A percentile compares a stretch with the other conserved stretches of the same genome.
These are phyloP conservation scores for Mariannaea sp. DNA, from an alignment of 2,329 filamentous ascomycete genomes.

Conservation along the genomic window DNA sequence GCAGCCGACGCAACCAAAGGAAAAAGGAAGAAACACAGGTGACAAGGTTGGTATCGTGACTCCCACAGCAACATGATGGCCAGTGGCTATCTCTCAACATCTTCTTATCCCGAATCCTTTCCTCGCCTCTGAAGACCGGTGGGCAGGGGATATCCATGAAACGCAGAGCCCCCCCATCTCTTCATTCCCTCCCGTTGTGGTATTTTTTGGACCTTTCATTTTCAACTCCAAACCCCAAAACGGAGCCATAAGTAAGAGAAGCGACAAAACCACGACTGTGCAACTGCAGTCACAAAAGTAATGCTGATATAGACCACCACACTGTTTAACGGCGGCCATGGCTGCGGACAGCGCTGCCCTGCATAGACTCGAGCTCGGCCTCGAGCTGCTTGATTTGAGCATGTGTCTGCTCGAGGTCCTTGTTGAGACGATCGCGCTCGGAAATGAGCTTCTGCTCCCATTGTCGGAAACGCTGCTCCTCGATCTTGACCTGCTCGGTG, in stretches of 20 bases:
- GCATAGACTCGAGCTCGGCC: constrained; percentile 89
- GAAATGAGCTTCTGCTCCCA: constrained; percentile 99
- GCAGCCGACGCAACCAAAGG: constrained; percentile 32
- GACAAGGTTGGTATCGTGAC: constrained; percentile 35
- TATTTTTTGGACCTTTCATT: constrained; percentile 42
- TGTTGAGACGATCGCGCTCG: constrained; percentile 98
- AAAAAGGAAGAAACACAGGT: constrained; percentile 25
- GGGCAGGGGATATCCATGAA: constrained; percentile 41
- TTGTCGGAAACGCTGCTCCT: constrained; percentile 98
- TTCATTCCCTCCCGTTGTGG: constrained; percentile 32
- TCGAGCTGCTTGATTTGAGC: constrained; percentile 92
- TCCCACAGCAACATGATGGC: constrained; percentile 28
- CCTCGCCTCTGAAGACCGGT: constrained; percentile 25
- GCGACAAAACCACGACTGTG: constrained; percentile 36
- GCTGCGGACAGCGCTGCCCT: constrained; percentile 87
- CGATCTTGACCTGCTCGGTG: constrained; percentile 99
- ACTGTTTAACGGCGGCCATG: constrained; percentile 82
- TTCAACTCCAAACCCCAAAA: constrained; percentile 45
- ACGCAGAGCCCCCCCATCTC: constrained; percentile 30
- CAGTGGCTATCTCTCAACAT: constrained; percentile 28
- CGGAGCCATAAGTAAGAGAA: constrained; percentile 38
- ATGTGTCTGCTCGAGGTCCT: constrained; percentile 98
- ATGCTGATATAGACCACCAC: constrained; percentile 17
- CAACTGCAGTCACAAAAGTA: constrained; percentile 37
- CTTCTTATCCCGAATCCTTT: constrained; percentile 16